These are phyloP conservation scores for Colletotrichum sansevieriae DNA, from an alignment of 2,329 filamentous ascomycete genomes.

Conservation along the genomic window DNA sequence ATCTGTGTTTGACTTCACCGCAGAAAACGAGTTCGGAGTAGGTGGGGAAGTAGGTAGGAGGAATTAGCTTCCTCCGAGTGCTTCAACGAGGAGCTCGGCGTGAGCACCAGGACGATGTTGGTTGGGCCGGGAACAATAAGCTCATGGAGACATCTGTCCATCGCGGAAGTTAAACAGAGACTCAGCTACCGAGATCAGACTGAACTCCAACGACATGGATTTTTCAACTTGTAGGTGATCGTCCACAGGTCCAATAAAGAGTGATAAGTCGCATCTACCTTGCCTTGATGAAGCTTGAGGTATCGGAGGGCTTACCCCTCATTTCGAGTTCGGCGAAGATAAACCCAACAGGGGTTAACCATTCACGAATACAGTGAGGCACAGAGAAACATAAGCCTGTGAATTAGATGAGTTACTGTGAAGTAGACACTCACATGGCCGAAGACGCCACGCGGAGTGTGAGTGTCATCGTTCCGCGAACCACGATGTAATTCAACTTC, in stretches of 20 bases:
- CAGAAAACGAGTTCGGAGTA: too few species aligned
- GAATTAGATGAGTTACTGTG: not conserved
- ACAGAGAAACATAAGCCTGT: not conserved
- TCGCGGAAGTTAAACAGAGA: conserved; percentile 7
- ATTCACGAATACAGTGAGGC: not conserved
- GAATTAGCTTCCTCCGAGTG: not conserved
- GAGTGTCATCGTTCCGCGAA: too few species aligned
- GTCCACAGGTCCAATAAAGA: too few species aligned
- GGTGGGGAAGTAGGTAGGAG: not conserved
- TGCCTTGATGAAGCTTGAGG: too few species aligned
- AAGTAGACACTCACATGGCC: not conserved
- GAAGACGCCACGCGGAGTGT: conserved; percentile 7
- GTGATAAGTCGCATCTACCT: rapidly evolving
- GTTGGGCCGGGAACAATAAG: conserved; percentile 8
- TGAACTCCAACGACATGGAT: not conserved
- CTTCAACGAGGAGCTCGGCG: not conserved
- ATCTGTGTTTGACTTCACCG: not conserved
- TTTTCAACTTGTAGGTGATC: too few species aligned
- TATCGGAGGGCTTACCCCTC: not conserved
- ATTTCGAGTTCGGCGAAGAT: not conserved
- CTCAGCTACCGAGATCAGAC: not conserved
- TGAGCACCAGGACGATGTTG: not conserved
- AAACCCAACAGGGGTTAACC: too few species aligned
- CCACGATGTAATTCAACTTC: not conserved
- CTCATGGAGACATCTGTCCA: conserved; percentile 5